phyloP scores from a whole-genome alignment of 2,329 filamentous ascomycete genomes.

The Xylariales sp. region DNA sequence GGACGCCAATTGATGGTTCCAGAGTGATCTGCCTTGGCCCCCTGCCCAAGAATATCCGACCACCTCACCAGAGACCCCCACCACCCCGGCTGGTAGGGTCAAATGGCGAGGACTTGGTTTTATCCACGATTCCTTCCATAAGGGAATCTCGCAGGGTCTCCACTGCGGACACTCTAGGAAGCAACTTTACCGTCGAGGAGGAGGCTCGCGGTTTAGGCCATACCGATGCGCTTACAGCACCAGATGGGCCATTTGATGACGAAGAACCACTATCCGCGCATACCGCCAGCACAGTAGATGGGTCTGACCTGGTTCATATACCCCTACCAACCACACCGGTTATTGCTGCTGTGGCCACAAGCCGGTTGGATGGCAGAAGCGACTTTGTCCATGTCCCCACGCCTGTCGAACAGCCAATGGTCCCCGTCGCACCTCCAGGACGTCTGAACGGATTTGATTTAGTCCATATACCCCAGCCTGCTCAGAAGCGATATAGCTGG shows the following conservation, averaged over 20 bases:
- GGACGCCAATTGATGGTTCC: slow-evolving; percentile 46
- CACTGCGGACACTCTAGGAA: slow-evolving; percentile 44
- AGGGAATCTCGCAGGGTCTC: slow-evolving; percentile 20
- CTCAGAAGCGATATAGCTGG: slow-evolving; percentile 27
- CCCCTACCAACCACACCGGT: slow-evolving; percentile 4
- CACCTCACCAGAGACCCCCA: slow-evolving; percentile 23
- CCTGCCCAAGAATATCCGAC: slow-evolving; percentile 42
- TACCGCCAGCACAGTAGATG: slow-evolving; percentile 2
- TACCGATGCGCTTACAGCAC: not conserved
- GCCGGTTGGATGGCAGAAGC: slow-evolving; percentile 2
- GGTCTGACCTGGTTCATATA: slow-evolving; percentile 7
- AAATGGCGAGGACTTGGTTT: slow-evolving; percentile 18
- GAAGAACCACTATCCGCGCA: slow-evolving; percentile 3
- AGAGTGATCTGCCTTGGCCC: slow-evolving; percentile 52
- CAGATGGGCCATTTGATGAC: not conserved
- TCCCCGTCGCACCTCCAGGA: not conserved
- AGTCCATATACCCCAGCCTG: slow-evolving; percentile 26
- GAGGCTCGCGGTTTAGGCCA: slow-evolving; percentile 21
- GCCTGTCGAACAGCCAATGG: not conserved
- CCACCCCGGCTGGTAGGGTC: slow-evolving; percentile 22
- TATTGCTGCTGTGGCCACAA: not conserved
- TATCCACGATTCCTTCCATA: slow-evolving; percentile 19
- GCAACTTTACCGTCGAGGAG: slow-evolving; percentile 54
- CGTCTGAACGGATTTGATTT: slow-evolving; percentile 25
- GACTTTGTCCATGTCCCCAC: slow-evolving; percentile 8